Conservation (phyloP, 2,329 filamentous ascomycete genomes). For the Fusarium nelsonii region DNA sequence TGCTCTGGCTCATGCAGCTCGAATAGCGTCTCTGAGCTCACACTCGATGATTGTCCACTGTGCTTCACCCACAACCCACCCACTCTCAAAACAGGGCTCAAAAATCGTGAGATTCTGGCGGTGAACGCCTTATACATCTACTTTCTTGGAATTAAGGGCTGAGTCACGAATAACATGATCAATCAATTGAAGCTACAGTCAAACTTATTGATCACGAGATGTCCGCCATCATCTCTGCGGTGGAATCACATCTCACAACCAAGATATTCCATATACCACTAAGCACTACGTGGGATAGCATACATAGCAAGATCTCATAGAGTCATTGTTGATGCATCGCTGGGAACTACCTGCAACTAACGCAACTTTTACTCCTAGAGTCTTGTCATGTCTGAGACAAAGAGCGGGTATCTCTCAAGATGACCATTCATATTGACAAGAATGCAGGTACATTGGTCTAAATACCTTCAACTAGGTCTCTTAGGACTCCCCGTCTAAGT, state of each 20-base stretch:
- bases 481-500: constrained; percentile 12
- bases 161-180: constrained; percentile 12
- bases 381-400: constrained; percentile 16
- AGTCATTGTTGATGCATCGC: neutral
- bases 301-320: neutral
- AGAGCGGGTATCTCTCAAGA: neutral
- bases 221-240: constrained; percentile 3
- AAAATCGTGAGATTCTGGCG: constrained; percentile 42
- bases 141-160: constrained; percentile 15
- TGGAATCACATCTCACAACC: constrained; percentile 11
- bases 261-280: constrained; percentile 18
- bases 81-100: constrained; percentile 27
- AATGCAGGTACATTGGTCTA: constrained; percentile 25
- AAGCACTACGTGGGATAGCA: constrained; percentile 21
- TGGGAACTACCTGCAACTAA: constrained; percentile 1
- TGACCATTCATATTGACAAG: constrained; percentile 10
- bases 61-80: constrained; percentile 39
- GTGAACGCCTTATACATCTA: constrained; percentile 34
- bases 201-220: constrained; percentile 29
- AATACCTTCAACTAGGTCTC: constrained; percentile 13
- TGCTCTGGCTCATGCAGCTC: constrained; percentile 37
- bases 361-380: neutral
- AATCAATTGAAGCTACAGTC: constrained; percentile 3
- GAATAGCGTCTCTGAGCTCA: constrained; percentile 26
- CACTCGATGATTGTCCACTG: constrained; percentile 29